Evolutionary conservation across 305 asterid species (phyloP).

Genomic region (Fraxinus albicans): DNA sequence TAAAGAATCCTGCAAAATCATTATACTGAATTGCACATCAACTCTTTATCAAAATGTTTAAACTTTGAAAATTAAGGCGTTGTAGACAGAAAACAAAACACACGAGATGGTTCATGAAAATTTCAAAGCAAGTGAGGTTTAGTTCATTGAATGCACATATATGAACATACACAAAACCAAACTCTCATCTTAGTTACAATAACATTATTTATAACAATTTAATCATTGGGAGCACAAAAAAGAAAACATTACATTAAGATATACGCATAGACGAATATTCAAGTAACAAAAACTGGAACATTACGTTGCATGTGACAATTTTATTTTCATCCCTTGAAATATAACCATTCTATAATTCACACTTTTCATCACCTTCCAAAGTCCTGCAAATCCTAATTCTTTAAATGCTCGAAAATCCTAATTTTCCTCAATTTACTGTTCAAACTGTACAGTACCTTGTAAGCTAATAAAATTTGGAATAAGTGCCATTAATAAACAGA

Average conservation of each 20-base stretch:
- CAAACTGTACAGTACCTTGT: not conserved
- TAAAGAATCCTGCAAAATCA: constrained; percentile 65
- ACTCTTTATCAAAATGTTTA: not conserved
- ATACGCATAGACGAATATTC: no score
- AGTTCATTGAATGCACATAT: not conserved
- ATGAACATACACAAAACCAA: constrained; percentile 3
- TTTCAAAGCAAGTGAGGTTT: not conserved
- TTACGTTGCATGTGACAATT: no score
- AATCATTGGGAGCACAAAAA: not conserved
- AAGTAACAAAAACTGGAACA: no score
- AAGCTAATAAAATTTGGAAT: no score
- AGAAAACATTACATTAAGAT: not conserved
- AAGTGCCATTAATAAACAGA: not conserved
- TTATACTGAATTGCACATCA: constrained; percentile 9
- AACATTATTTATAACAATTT: not conserved
- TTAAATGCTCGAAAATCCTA: not conserved
- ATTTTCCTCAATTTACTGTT: not conserved
- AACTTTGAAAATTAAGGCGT: not conserved
- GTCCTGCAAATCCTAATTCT: not conserved
- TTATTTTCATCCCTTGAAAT: not conserved
- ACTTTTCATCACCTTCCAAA: not conserved
- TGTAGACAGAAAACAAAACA: not conserved
- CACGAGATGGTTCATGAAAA: not conserved
- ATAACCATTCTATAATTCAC: not conserved
- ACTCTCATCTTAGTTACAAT: not conserved